phyloP scores from a whole-genome alignment of 495 filamentous ascomycete species.

The Trichoderma reesei region DNA sequence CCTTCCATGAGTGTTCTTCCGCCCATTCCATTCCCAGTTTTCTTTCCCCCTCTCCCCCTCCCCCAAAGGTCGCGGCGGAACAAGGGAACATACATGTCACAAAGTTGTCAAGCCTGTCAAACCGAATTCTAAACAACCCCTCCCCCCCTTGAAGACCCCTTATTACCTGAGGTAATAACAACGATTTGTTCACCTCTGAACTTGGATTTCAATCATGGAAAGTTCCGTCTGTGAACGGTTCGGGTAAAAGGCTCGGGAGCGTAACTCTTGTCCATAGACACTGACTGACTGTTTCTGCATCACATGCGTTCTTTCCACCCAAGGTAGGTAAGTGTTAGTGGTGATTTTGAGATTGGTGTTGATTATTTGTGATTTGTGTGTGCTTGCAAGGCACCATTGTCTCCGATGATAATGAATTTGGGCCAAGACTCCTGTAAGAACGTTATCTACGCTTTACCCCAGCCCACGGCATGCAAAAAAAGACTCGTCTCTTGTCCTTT shows the following conservation, averaged over 20 bases:
- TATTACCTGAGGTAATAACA: too few species aligned
- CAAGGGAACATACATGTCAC: background rate
- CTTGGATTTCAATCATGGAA: background rate
- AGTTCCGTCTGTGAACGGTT: background rate
- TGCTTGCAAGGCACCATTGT: too few species aligned
- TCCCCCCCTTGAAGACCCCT: background rate
- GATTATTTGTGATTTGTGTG: background rate
- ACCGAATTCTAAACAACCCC: background rate
- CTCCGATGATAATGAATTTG: too few species aligned
- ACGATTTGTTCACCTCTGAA: background rate
- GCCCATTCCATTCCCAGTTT: background rate
- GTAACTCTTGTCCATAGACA: background rate
- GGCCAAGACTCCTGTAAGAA: too few species aligned
- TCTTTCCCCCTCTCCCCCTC: background rate
- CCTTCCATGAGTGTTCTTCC: conserved; percentile 1
- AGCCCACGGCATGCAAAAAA: too few species aligned
- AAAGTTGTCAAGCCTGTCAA: conserved; percentile 4
- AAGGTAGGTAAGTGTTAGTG: too few species aligned
- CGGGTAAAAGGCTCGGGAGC: background rate
- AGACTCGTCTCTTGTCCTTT: background rate
- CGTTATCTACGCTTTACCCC: too few species aligned
- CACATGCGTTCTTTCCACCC: too few species aligned
- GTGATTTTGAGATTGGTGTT: background rate
- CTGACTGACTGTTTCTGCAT: too few species aligned
- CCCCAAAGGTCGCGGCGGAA: too few species aligned